Base-by-base conservation (phyloP, 1,139 yeast genomes). In the Taphrina betulina region DNA sequence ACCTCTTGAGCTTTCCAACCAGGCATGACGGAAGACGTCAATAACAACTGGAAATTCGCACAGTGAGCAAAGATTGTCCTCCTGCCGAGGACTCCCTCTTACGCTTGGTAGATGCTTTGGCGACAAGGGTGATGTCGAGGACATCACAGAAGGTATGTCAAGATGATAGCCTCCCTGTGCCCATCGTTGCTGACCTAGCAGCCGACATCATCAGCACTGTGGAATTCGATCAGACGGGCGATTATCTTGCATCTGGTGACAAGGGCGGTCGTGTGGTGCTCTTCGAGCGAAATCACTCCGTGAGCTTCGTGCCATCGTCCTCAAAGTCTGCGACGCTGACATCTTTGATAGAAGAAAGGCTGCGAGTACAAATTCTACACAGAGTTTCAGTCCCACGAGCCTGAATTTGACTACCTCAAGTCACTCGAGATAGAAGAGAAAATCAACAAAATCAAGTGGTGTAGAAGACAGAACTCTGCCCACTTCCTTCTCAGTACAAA, bases 171-270 rank as follows among this genome's bases (percentile, higher is more conserved):
- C n/a, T n/a, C n/a, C n/a, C n/a, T n/a, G n/a, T n/a, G n/a, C n/a
- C n/a, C n/a, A n/a, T n/a, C n/a, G n/a, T n/a, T 10, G 17, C 50
- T 42, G 28, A 52, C 44, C 5, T 12, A 16, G 12, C 46, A 70
- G 96, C 97, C 5, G 99, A 94, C 71, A 90, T 94, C 67, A 92
- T 94, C 61, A 86, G 96, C 24, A 88, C 98, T 1, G 97, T 94
- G 40, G 97, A 94, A 72, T 94, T 94, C 68, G 96, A 94, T 69
- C 87, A 84, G 67, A 81, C 94, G 14, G 99, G 99, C 50, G 88
- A 92, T 69, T 94, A 84, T 67, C 75, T 94, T 60, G 99, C 98
- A 59, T 92, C 98, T 1, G 99, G 99, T 60, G 99, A 94, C 72
- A 84, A 92, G 67, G 99, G 99, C 52, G 99, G 99, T 23, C 79